Base-by-base conservation (phyloP, 331 rosid species). In the Rhamnella rubrinervis region DNA sequence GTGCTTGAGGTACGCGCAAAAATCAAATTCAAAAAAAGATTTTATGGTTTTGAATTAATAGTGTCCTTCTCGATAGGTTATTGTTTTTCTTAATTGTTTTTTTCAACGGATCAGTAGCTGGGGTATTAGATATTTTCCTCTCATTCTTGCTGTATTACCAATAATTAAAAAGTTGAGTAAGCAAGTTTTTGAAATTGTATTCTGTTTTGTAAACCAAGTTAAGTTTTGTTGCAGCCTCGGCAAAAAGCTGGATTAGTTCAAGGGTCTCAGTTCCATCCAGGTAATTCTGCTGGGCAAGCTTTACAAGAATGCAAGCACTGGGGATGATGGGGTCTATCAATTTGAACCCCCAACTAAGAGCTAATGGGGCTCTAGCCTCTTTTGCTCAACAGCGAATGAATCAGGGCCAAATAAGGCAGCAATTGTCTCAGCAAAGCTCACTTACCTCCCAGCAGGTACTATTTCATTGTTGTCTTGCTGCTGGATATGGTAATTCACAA, bases 231-330 rank as follows among this genome's bases (percentile, higher is more conserved):
- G 76, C 81, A 93, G 99, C 92, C 99, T 16, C 83, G 97, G 87
- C 97, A 89, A 78, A 91, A 89, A 75, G 64, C 90, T 61, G 93
- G 92, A 53, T 56, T 89, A 53, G 96, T 82, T 71, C 99, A 89
- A 75, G 85, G 87, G 26, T 79, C 97, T 1, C 99, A 95, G 69
- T 89, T 91, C 75, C 87, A 86, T 63, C 70, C 83, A 0, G 80
- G 86, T 75, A 95, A 87, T 78, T 84, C 97, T 59, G 59, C 90
- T 10, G 95, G 87, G 66, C 96, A 89, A 70, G 40, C 97, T 78
- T 79, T 89, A 70, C 99, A 91, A 86, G 96, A 77, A 85, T 88
- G 82, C 97, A 95, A 77, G 84, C 93, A 25, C 85, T 89, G 84
- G 97, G 96, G 72, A 83, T 91, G 90, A 85, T 95, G 84, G 92